Percentiles rank a stretch among this genome's conserved stretches.
These are phyloP conservation scores for Luffa acutangula DNA, from an alignment of 306 rosid species.

Conservation along the genomic window DNA sequence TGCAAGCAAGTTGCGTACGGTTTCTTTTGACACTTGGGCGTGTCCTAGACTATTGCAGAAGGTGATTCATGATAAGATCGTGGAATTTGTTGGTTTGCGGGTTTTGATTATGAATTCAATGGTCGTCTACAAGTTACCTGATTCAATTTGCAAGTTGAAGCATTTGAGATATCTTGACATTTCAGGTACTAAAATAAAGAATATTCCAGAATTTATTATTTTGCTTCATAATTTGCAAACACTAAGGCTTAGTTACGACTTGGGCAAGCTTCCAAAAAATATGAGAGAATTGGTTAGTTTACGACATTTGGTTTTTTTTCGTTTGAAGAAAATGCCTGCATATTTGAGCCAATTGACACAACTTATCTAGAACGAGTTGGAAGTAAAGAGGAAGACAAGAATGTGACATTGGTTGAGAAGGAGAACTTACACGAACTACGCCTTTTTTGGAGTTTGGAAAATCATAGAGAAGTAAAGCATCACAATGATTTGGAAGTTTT, in stretches of 20 bases:
- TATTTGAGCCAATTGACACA: neutral
- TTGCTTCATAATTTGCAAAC: neutral
- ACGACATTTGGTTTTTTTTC: neutral
- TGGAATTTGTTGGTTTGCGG: too few species aligned
- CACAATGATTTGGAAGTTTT: too few species aligned
- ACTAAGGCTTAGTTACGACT: neutral
- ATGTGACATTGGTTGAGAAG: neutral
- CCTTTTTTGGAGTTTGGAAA: too few species aligned
- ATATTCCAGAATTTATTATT: neutral
- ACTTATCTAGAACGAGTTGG: neutral
- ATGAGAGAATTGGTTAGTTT: neutral
- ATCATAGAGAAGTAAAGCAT: too few species aligned
- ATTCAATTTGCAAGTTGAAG: neutral
- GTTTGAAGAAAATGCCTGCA: neutral
- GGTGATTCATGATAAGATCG: too few species aligned
- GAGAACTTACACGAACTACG: neutral
- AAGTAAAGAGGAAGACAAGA: neutral
- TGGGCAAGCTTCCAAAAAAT: neutral
- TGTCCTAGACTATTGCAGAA: too few species aligned
- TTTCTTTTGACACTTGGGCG: too few species aligned
- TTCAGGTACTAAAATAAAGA: neutral
- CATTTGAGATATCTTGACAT: slow-evolving; percentile 5
- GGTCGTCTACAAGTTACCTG: neutral
- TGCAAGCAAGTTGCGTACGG: too few species aligned
- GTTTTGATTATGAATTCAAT: too few species aligned